Conservation (phyloP, 306 rosid species). For the Quercus alba region DNA sequence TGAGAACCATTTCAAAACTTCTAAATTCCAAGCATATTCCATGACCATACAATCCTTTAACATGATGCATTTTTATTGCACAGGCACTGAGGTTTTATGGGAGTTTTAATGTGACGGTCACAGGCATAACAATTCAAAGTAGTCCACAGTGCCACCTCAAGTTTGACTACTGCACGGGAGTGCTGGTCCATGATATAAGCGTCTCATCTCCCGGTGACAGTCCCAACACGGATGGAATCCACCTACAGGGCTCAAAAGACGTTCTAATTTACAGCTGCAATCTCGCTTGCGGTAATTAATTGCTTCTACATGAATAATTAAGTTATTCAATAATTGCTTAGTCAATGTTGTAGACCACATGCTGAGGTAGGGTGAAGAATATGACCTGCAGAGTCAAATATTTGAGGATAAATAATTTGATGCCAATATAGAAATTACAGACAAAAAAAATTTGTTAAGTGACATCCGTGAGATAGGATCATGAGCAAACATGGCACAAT, state of each 20-base stretch:
- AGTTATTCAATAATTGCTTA: neutral
- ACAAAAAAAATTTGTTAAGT: neutral
- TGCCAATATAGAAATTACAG: conserved; percentile 5
- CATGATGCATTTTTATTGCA: conserved; percentile 25
- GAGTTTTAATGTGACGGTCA: conserved; percentile 74
- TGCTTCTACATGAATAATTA: conserved; percentile 1
- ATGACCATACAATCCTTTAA: conserved; percentile 19
- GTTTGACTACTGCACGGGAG: conserved; percentile 88
- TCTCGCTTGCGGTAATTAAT: conserved; percentile 78
- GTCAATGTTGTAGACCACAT: neutral
- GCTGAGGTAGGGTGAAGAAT: neutral
- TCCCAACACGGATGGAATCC: conserved; percentile 95
- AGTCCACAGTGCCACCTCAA: conserved; percentile 97
- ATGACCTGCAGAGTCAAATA: neutral
- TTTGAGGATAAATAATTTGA: neutral
- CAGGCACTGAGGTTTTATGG: conserved; percentile 95
- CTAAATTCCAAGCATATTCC: neutral
- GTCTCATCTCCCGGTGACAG: conserved; percentile 86
- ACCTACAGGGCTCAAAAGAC: conserved; percentile 84
- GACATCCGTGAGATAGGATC: conserved; percentile 13
- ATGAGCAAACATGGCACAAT: conserved; percentile 13
- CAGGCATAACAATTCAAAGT: conserved; percentile 83
- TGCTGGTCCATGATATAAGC: conserved; percentile 65
- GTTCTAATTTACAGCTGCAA: conserved; percentile 65
- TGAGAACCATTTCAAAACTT: conserved; percentile 42